Base-by-base conservation (phyloP, 192 early-diverging fungal species). In the Rhizophagus clarus region DNA sequence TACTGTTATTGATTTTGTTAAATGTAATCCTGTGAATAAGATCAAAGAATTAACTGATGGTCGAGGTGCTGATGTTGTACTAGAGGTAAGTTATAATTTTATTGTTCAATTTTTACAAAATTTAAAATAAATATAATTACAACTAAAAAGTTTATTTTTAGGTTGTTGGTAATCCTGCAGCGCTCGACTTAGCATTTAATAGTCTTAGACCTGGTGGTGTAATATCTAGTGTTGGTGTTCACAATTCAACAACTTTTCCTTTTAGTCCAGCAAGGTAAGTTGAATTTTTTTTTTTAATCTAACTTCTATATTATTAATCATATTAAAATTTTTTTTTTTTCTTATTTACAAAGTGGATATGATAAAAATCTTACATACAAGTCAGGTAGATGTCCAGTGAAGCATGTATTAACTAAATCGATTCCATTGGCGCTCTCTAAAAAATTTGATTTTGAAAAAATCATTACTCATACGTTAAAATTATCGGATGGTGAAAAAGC, bases 341-440 rank as follows among this genome's bases (percentile, higher is more conserved):
- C 28, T 42, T 64, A 17, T 7, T 74, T 26, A 74, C 29, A 20
- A 34, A 77, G 76, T 61, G 85, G 84, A 29, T 91, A 91, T 49
- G 82, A 89, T 82, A 89, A 91, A 34, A 91, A 91, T 62, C 60
- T 89, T 31, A 87, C 86, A 20, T 87, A 86, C 74, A 78, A 80
- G 63, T 85, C 84, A 45, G 90, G 87, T 14, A 83, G 90, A 10
- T 91, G 88, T 75, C 88, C 87, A 4, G 84, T 82, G 14, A 84
- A 84, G 29, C 83, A 84, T 6, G 73, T 91, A 24, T 84, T 91
- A 78, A 61, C 79, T 10, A 84, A 86, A 40, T 56, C 85, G 11
- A 67, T 85, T 60, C 68, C 79, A 2, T 72, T 87, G 4, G 42
- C 87, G 0, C 61, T 71, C 28, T 32, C 67, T 2, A 83, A 84